These are phyloP conservation scores for Madurella fahalii DNA, from an alignment of 2,329 filamentous ascomycete species.

Conservation along the genomic window DNA sequence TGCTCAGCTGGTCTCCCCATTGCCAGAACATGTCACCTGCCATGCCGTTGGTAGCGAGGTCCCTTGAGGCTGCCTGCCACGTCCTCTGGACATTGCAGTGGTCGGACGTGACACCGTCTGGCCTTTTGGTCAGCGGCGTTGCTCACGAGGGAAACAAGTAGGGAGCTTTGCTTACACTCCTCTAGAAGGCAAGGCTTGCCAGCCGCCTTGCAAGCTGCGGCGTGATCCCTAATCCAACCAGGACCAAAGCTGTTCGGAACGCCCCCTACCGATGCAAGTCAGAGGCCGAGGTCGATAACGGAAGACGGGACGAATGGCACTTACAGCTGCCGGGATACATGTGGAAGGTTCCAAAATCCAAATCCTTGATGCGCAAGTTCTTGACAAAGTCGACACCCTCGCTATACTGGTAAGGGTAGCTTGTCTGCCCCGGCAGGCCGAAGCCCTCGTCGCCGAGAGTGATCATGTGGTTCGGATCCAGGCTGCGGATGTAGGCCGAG, in stretches of 20 bases:
- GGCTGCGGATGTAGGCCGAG: slow-evolving; percentile 57
- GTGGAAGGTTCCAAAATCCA: slow-evolving; percentile 46
- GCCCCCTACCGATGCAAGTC: slow-evolving; percentile 26
- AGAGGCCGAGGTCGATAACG: background rate
- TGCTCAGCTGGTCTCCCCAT: slow-evolving; percentile 39
- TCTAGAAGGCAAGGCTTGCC: slow-evolving; percentile 40
- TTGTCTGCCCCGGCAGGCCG: slow-evolving; percentile 25
- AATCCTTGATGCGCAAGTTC: slow-evolving; percentile 34
- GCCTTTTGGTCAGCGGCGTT: background rate
- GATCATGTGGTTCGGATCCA: slow-evolving; percentile 59
- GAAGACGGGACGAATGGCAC: slow-evolving; percentile 6
- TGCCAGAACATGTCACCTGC: slow-evolving; percentile 40
- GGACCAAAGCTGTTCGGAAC: slow-evolving; percentile 34
- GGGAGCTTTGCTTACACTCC: slow-evolving; percentile 34
- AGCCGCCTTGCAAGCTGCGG: slow-evolving; percentile 35
- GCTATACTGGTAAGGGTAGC: slow-evolving; percentile 24
- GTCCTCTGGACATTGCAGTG: slow-evolving; percentile 28
- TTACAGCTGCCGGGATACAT: slow-evolving; percentile 36
- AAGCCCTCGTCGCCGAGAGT: slow-evolving; percentile 55
- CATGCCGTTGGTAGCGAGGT: slow-evolving; percentile 29
- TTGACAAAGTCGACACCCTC: slow-evolving; percentile 30
- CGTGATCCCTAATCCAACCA: slow-evolving; percentile 36
- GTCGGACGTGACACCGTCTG: slow-evolving; percentile 25
- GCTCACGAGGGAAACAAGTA: background rate
- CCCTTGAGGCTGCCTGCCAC: slow-evolving; percentile 33